Evolutionary conservation across 2,329 filamentous ascomycete genomes (phyloP).

Genomic region (Zasmidium cellare): DNA sequence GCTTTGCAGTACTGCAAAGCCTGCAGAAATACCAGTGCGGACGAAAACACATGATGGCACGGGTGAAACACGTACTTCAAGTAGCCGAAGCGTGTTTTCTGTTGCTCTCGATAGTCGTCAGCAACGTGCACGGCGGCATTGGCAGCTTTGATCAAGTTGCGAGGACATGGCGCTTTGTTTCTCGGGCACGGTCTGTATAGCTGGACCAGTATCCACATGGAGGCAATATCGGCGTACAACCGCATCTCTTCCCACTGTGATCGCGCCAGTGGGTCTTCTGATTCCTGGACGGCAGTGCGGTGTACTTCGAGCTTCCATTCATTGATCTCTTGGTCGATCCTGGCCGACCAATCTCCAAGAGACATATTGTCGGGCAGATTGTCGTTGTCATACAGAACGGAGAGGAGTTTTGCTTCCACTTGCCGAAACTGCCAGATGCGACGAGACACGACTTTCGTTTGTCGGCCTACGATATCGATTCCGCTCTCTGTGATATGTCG

Average conservation of each 20-base stretch:
- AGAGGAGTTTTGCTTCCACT: not conserved
- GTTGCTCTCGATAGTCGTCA: slow-evolving; percentile 1
- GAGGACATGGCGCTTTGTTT: not conserved
- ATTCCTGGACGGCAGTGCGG: not conserved
- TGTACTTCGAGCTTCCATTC: slow-evolving; percentile 1
- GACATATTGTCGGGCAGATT: not conserved
- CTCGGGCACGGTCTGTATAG: slow-evolving; percentile 1
- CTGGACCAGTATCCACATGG: slow-evolving; percentile 2
- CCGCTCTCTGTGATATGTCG: not conserved
- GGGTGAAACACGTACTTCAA: slow-evolving; percentile 8
- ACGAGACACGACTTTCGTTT: not conserved
- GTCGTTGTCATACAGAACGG: slow-evolving; percentile 1
- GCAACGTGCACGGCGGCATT: slow-evolving; percentile 1
- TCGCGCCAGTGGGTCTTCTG: not conserved
- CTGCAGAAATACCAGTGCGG: slow-evolving; percentile 4
- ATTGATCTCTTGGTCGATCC: not conserved
- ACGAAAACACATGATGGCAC: slow-evolving; percentile 4
- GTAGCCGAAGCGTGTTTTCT: not conserved
- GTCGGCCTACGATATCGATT: not conserved
- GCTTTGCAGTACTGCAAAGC: slow-evolving; percentile 6
- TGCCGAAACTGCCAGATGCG: not conserved
- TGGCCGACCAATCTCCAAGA: not conserved
- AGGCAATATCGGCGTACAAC: slow-evolving; percentile 3
- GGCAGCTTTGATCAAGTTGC: slow-evolving; percentile 3
- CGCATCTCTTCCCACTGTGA: slow-evolving; percentile 6